A percentile compares a stretch with the other conserved stretches of the same genome.
Conservation (phyloP, 306 rosid species). For the Acmispon strigosus region DNA sequence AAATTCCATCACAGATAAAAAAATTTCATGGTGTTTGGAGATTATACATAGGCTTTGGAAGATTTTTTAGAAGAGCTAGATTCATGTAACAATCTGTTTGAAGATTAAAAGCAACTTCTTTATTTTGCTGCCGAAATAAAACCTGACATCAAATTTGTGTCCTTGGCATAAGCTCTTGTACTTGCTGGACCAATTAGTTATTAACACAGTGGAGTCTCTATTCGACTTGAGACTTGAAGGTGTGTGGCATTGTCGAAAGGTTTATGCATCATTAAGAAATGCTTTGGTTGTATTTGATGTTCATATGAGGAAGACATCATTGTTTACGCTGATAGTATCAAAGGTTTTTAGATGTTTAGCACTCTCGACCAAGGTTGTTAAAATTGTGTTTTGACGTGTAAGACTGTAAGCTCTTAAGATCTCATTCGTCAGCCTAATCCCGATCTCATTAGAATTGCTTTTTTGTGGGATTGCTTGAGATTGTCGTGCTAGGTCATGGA, state of each 20-base stretch:
- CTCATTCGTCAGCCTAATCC: too few relatives aligned
- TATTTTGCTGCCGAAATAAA: conserved; percentile 8
- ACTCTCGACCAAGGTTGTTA: too few relatives aligned
- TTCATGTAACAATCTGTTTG: background rate
- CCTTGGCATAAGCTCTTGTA: background rate
- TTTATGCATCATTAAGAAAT: conserved; percentile 13
- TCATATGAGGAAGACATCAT: background rate
- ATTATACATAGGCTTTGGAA: background rate
- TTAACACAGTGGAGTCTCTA: background rate
- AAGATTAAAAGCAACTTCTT: conserved; percentile 2
- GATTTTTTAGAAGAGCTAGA: conserved; percentile 7
- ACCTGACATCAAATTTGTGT: conserved; percentile 9
- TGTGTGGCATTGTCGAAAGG: background rate
- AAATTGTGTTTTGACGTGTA: too few relatives aligned
- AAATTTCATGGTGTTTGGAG: conserved; percentile 10
- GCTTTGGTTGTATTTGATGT: background rate
- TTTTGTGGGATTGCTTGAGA: too few relatives aligned
- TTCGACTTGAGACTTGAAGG: background rate
- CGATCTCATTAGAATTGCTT: too few relatives aligned
- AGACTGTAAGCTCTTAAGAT: background rate
- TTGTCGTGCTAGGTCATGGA: too few relatives aligned
- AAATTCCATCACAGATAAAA: background rate
- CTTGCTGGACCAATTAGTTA: background rate
- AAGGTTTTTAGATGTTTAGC: background rate
- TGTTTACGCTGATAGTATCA: background rate